These are phyloP conservation scores for Gelatoporia subvermispora DNA, from an alignment of 768 basidiomycete species.

Conservation along the genomic window DNA sequence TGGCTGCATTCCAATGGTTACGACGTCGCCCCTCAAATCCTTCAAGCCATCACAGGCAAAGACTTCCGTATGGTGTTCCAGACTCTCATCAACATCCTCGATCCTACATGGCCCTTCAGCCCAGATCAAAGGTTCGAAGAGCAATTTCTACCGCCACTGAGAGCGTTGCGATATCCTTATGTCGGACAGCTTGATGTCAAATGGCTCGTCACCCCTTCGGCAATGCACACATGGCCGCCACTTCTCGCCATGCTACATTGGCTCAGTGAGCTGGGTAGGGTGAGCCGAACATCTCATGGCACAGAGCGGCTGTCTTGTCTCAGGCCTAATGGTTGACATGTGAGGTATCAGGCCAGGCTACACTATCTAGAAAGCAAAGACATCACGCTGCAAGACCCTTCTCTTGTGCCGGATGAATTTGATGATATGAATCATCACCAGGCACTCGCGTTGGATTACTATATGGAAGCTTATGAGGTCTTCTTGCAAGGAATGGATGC, in stretches of 20 bases:
- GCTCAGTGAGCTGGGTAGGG: slow-evolving; percentile 84
- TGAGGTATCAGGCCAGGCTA: slow-evolving; percentile 22
- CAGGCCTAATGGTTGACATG: neutral
- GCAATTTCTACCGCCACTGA: slow-evolving; percentile 73
- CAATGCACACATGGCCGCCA: slow-evolving; percentile 89
- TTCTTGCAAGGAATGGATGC: slow-evolving; percentile 68
- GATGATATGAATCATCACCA: slow-evolving; percentile 69
- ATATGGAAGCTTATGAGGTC: slow-evolving; percentile 56
- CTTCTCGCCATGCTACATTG: slow-evolving; percentile 88
- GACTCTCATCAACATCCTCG: slow-evolving; percentile 65
- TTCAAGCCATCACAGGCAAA: slow-evolving; percentile 77
- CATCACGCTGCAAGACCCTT: slow-evolving; percentile 60
- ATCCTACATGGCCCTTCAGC: slow-evolving; percentile 61
- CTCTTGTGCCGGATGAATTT: slow-evolving; percentile 67
- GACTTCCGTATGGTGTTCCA: slow-evolving; percentile 86
- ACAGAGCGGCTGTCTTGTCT: neutral
- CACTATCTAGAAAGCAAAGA: slow-evolving; percentile 58
- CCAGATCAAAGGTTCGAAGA: slow-evolving; percentile 66
- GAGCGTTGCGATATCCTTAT: slow-evolving; percentile 78
- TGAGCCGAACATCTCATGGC: slow-evolving; percentile 29
- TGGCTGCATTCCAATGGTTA: slow-evolving; percentile 67
- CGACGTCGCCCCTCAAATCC: slow-evolving; percentile 61
- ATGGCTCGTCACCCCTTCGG: slow-evolving; percentile 83
- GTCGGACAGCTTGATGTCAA: slow-evolving; percentile 75
- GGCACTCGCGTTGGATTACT: slow-evolving; percentile 75